These are phyloP conservation scores for Cenchrus americanus DNA, from an alignment of 176 grass and related monocot genomes.

Conservation along the genomic window DNA sequence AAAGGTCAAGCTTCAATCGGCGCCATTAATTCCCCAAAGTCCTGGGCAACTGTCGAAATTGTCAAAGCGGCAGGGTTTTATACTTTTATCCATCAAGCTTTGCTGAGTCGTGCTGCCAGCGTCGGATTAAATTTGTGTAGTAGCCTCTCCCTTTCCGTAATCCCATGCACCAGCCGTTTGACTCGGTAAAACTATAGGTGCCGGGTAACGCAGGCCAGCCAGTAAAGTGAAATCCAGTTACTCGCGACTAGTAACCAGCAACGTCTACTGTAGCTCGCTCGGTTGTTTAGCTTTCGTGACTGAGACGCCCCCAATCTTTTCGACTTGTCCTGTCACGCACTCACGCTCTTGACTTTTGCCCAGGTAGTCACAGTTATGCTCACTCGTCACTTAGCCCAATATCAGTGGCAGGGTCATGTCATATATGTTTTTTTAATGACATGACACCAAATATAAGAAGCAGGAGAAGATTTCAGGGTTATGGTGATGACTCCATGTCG, in stretches of 20 bases:
- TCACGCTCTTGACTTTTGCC: neutral
- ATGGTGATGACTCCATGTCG: no score
- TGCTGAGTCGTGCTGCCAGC: neutral
- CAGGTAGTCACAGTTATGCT: neutral
- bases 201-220: neutral
- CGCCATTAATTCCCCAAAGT: neutral
- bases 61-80: neutral
- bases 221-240: neutral
- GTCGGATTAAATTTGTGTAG: neutral
- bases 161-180: neutral
- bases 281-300: neutral
- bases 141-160: neutral
- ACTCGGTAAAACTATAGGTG: neutral
- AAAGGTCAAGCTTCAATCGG: neutral
- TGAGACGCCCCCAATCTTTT: neutral
- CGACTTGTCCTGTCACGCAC: neutral
- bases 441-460: no score
- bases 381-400: neutral
- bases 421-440: no score
- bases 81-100: neutral
- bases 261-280: no score
- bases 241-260: no score
- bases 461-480: no score
- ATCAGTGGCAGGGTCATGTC: no score
- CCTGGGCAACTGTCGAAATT: no score